These are phyloP conservation scores for Rhodotorula paludigena DNA, from an alignment of 768 basidiomycete genomes.

Conservation along the genomic window DNA sequence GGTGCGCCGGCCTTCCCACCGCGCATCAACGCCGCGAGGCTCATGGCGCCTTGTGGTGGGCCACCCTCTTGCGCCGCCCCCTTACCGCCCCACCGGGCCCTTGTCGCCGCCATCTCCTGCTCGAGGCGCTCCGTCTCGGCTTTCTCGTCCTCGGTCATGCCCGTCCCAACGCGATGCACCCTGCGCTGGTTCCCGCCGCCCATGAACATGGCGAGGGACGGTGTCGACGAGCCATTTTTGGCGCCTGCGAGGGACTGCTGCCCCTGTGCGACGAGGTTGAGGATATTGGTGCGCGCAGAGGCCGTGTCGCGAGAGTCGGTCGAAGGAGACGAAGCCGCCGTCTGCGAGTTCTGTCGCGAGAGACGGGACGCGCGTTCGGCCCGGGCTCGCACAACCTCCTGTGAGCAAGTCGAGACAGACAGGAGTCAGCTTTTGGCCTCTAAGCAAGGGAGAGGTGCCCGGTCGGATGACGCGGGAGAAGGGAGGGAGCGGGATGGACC, in stretches of 20 bases:
- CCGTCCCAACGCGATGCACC: constrained; percentile 17
- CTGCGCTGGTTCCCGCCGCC: constrained; percentile 13
- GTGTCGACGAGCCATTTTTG: background rate
- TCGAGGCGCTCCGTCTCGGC: constrained; percentile 31
- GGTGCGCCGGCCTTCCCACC: background rate
- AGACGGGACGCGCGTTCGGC: too few relatives aligned
- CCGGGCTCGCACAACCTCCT: constrained; percentile 17
- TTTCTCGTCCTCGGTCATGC: constrained; percentile 24
- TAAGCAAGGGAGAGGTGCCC: background rate
- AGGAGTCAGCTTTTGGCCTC: too few relatives aligned
- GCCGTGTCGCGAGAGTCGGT: constrained; percentile 18
- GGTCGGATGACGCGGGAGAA: background rate
- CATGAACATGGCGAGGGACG: constrained; percentile 36
- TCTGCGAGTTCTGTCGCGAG: too few relatives aligned
- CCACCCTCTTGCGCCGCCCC: background rate
- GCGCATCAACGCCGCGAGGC: constrained; percentile 26
- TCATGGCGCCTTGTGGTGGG: constrained; percentile 1
- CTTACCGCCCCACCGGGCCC: constrained; percentile 27
- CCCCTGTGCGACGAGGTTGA: constrained; percentile 17
- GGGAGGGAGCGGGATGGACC: too few relatives aligned
- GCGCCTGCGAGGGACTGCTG: background rate
- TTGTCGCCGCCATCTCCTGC: constrained; percentile 28
- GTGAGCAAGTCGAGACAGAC: background rate
- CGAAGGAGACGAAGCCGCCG: too few relatives aligned
- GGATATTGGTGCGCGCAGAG: constrained; percentile 31